These are phyloP conservation scores for Lindgomyces ingoldianus DNA, from an alignment of 495 filamentous ascomycete species.

Conservation along the genomic window DNA sequence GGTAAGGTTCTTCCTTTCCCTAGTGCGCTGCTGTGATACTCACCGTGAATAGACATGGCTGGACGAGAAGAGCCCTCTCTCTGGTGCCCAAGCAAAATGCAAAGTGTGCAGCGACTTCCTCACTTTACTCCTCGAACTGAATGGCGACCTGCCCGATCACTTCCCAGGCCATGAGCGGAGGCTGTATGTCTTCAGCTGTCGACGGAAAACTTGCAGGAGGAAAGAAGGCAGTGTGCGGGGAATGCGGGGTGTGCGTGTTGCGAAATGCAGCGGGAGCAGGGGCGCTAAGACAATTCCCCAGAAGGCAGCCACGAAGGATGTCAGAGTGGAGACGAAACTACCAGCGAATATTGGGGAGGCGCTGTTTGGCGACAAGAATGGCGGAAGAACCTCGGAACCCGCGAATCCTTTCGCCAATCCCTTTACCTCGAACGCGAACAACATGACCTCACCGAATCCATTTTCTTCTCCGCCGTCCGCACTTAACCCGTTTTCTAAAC, in stretches of 20 bases:
- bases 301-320: background rate
- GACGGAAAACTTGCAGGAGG: conserved; percentile 74
- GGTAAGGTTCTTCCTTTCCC: conserved; percentile 55
- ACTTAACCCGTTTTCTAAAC: conserved; percentile 60
- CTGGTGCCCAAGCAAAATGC: conserved; percentile 78
- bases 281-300: background rate
- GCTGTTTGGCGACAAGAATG: conserved; percentile 36
- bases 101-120: conserved; percentile 84
- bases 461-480: conserved; percentile 51
- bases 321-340: conserved; percentile 36
- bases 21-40: background rate
- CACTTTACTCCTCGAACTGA: conserved; percentile 83
- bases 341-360: conserved; percentile 42
- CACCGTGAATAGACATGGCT: conserved; percentile 70
- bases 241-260: conserved; percentile 62
- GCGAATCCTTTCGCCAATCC: conserved; percentile 37
- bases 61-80: conserved; percentile 66
- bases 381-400: background rate
- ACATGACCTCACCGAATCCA: conserved; percentile 50
- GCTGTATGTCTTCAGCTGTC: conserved; percentile 81
- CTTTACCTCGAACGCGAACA: conserved; percentile 27
- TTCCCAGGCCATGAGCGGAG: conserved; percentile 85
- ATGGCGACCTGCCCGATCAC: conserved; percentile 83
- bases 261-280: conserved; percentile 44
- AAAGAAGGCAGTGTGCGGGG: conserved; percentile 78